Conservation (phyloP, 306 rosid species). For the Cicer pinnatifidum region DNA sequence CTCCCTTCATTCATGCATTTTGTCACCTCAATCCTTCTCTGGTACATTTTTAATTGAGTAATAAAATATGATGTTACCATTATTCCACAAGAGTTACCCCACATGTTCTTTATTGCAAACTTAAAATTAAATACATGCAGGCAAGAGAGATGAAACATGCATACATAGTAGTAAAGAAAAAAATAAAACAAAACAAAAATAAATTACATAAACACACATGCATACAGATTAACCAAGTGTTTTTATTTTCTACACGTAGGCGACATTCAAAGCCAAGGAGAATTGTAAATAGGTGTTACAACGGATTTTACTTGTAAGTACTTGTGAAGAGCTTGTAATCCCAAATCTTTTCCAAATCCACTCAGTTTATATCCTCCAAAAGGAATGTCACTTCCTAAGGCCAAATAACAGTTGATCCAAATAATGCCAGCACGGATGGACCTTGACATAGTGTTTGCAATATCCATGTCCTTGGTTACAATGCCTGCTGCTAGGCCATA, state of each 20-base stretch:
- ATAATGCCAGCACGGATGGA: slow-evolving; percentile 68
- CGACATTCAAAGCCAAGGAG: slow-evolving; percentile 73
- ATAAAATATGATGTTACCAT: background rate
- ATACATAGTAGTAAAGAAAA: background rate
- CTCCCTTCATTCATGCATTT: background rate
- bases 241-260: background rate
- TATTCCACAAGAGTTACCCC: background rate
- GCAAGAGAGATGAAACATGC: background rate
- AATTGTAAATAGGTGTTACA: slow-evolving; percentile 66
- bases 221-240: background rate
- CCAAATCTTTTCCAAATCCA: slow-evolving; percentile 75
- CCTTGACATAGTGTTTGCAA: slow-evolving; percentile 73
- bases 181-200: background rate
- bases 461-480: slow-evolving; percentile 66
- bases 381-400: slow-evolving; percentile 56
- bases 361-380: slow-evolving; percentile 79
- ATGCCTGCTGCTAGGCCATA: slow-evolving; percentile 86
- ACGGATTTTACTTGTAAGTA: slow-evolving; percentile 74
- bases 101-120: background rate
- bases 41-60: background rate
- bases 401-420: slow-evolving; percentile 78
- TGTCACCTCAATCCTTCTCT: background rate
- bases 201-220: background rate
- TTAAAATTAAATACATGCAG: background rate
- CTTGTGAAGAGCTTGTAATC: slow-evolving; percentile 63